phyloP scores from a whole-genome alignment of 106 monocot species.

The Allium fistulosum region DNA sequence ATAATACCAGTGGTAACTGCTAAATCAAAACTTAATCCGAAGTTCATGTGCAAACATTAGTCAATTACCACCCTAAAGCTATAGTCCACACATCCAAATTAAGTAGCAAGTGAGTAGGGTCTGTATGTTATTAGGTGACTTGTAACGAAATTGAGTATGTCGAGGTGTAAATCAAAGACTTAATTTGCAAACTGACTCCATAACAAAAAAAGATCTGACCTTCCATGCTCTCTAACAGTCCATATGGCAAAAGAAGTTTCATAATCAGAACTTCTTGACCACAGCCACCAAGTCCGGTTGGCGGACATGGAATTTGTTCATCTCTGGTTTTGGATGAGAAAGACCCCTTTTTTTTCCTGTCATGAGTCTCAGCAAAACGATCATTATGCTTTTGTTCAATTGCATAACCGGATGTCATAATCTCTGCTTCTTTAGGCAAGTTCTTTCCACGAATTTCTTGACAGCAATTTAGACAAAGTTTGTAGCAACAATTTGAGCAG shows the following conservation, averaged over 20 bases:
- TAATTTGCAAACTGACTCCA: neutral
- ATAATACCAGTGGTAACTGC: too few species aligned
- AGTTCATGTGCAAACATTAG: too few species aligned
- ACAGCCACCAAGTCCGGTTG: slow-evolving; percentile 31
- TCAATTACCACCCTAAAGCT: too few species aligned
- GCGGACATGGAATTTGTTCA: slow-evolving; percentile 27
- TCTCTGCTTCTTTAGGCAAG: slow-evolving; percentile 1
- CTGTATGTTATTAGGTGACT: too few species aligned
- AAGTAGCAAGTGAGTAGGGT: too few species aligned
- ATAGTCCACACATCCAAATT: too few species aligned
- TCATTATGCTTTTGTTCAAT: neutral
- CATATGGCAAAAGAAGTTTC: slow-evolving; percentile 19
- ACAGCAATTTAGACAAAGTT: slow-evolving; percentile 47
- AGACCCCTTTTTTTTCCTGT: slow-evolving; percentile 7
- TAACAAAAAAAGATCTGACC: slow-evolving; percentile 1
- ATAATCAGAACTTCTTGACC: slow-evolving; percentile 23
- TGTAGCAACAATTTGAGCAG: slow-evolving; percentile 49
- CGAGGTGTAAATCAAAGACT: too few species aligned
- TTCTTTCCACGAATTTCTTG: slow-evolving; percentile 22
- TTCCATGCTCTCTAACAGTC: neutral
- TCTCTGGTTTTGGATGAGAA: slow-evolving; percentile 9
- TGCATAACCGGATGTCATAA: too few species aligned
- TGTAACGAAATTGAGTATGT: too few species aligned
- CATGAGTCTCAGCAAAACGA: slow-evolving; percentile 3
- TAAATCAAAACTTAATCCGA: too few species aligned